Evolutionary conservation across 345 rosid genomes (phyloP).

Genomic region (Trapa incisa): DNA sequence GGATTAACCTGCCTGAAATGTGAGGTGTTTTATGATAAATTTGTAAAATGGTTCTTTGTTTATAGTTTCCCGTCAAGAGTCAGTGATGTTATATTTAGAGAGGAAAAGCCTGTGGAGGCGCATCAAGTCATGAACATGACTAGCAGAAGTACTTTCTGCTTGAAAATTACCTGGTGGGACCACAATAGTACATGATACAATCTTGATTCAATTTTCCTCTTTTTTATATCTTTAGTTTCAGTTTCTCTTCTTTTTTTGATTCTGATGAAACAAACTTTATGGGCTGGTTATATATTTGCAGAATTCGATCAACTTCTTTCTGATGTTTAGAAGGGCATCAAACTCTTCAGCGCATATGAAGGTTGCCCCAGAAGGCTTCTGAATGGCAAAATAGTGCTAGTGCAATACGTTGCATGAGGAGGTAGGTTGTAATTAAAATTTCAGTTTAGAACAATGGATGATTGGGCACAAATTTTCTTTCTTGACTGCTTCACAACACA

Average conservation of each 20-base stretch:
- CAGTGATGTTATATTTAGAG: slow-evolving; percentile 87
- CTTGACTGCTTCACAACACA: slow-evolving; percentile 6
- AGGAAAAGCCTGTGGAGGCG: slow-evolving; percentile 88
- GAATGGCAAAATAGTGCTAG: slow-evolving; percentile 58
- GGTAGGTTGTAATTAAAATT: slow-evolving; percentile 27
- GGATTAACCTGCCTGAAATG: too few species aligned
- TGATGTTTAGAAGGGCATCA: slow-evolving; percentile 83
- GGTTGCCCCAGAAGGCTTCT: slow-evolving; percentile 45
- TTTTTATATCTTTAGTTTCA: slow-evolving; percentile 6
- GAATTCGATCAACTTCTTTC: slow-evolving; percentile 78
- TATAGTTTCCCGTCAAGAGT: slow-evolving; percentile 81
- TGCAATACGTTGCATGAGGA: slow-evolving; percentile 68
- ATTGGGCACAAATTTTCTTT: neutral
- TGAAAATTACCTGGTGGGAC: slow-evolving; percentile 84
- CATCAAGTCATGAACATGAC: slow-evolving; percentile 81
- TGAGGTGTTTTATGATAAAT: too few species aligned
- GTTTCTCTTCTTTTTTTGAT: neutral
- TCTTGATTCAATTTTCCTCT: neutral
- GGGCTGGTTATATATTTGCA: slow-evolving; percentile 13
- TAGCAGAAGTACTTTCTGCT: slow-evolving; percentile 82
- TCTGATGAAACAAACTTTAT: neutral
- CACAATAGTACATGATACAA: slow-evolving; percentile 17
- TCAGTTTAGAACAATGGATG: neutral
- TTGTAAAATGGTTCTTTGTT: neutral
- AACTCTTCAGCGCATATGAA: slow-evolving; percentile 87